phyloP scores from a whole-genome alignment of 306 rosid species.

The Styphnolobium japonicum region DNA sequence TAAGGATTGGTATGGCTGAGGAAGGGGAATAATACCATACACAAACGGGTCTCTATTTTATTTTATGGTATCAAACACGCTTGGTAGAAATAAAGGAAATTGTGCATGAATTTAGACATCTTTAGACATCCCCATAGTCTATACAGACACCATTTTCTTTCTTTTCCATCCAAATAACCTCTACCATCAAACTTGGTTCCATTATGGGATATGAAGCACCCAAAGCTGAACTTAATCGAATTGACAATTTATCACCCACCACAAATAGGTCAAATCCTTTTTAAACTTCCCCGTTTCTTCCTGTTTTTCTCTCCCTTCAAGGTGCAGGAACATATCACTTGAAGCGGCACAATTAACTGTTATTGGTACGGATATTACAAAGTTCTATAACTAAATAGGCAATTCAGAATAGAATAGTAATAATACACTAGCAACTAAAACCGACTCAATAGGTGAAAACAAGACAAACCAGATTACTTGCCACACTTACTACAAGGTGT shows the following conservation, averaged over 20 bases:
- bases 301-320: background rate
- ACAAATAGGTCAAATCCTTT: background rate
- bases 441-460: conserved; percentile 22
- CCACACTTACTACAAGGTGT: conserved; percentile 20
- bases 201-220: background rate
- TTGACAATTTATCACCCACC: background rate
- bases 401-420: conserved; percentile 9
- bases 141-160: background rate
- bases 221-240: conserved; percentile 2
- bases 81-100: background rate
- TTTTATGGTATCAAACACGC: no score
- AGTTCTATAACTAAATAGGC: conserved; percentile 33
- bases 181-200: background rate
- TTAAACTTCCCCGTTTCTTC: background rate
- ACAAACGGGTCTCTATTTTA: no score
- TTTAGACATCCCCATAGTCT: background rate
- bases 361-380: conserved; percentile 21
- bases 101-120: background rate
- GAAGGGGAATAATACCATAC: no score
- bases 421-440: conserved; percentile 22
- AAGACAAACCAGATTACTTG: conserved; percentile 42
- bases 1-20: no score
- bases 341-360: conserved; percentile 36
- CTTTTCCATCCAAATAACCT: background rate
- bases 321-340: conserved; percentile 9